Conservation (phyloP, 2,329 filamentous ascomycete genomes). For the Graphiopsis chlorocephala region DNA sequence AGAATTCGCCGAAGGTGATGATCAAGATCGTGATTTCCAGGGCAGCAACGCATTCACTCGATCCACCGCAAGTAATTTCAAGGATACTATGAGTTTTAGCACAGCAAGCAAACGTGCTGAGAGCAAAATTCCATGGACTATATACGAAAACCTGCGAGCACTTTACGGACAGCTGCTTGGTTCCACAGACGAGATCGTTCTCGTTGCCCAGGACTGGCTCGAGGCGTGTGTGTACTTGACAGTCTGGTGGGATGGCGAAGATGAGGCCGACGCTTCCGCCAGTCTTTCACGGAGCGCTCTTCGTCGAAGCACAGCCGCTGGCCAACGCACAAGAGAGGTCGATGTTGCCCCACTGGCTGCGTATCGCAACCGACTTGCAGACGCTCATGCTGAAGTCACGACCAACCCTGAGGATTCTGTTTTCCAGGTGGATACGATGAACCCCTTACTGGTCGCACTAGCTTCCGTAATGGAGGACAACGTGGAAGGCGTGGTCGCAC, state of each 20-base stretch:
- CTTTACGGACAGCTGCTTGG: conserved; percentile 81
- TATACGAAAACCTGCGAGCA: conserved; percentile 79
- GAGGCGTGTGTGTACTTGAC: conserved; percentile 81
- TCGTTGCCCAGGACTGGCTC: conserved; percentile 82
- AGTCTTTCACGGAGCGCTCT: conserved; percentile 46
- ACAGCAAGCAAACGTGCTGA: conserved; percentile 71
- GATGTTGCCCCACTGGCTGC: conserved; percentile 58
- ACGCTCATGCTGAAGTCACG: conserved; percentile 64
- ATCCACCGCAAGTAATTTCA: conserved; percentile 25
- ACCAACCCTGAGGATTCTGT: conserved; percentile 61
- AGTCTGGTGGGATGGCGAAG: conserved; percentile 89
- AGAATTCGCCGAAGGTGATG: conserved; percentile 73
- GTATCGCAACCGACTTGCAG: conserved; percentile 71
- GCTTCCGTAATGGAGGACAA: conserved; percentile 83
- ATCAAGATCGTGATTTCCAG: conserved; percentile 44
- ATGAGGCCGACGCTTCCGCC: conserved; percentile 47
- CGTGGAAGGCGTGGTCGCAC: conserved; percentile 68
- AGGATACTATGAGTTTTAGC: conserved; percentile 55
- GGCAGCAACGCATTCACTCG: conserved; percentile 25
- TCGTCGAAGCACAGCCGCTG: conserved; percentile 28
- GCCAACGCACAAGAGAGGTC: conserved; percentile 44
- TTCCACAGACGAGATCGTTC: conserved; percentile 69
- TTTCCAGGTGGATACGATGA: conserved; percentile 73
- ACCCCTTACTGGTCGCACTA: conserved; percentile 74
- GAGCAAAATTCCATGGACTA: conserved; percentile 82